Conservation (phyloP, 179 eudicot species). For the Beta macrorhiza region DNA sequence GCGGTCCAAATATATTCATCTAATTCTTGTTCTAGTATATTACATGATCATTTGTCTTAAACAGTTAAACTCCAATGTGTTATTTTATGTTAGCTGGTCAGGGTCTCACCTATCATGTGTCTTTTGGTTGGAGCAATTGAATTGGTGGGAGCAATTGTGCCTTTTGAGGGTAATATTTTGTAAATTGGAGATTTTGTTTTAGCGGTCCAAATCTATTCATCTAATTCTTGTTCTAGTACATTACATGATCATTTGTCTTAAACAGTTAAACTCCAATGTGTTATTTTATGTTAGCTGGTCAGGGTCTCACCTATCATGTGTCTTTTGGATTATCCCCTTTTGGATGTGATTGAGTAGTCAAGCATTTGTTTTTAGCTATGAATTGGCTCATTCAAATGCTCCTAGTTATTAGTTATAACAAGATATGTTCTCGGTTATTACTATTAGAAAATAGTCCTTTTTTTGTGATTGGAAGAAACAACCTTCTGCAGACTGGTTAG, state of each 20-base stretch:
- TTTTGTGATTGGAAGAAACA: not conserved
- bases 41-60: no score
- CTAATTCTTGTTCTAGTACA: not conserved
- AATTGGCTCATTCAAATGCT: not conserved
- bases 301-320: not conserved
- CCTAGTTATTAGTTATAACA: not conserved
- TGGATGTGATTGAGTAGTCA: not conserved
- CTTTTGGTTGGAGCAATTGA: not conserved
- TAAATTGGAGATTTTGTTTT: not conserved
- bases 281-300: no score
- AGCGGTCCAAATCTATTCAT: no score
- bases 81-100: no score
- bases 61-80: no score
- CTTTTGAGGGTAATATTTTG: not conserved
- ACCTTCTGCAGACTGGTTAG: not conserved
- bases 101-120: no score
- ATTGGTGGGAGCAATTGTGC: not conserved
- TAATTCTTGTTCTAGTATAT: no score
- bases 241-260: constrained; percentile 1
- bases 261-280: not conserved
- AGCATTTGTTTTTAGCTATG: no score
- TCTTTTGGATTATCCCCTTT: not conserved
- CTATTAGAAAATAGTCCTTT: not conserved
- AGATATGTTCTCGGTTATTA: not conserved
- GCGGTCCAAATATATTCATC: no score